phyloP scores from a whole-genome alignment of 2,329 filamentous ascomycete species.

The Colletotrichum spinosum region DNA sequence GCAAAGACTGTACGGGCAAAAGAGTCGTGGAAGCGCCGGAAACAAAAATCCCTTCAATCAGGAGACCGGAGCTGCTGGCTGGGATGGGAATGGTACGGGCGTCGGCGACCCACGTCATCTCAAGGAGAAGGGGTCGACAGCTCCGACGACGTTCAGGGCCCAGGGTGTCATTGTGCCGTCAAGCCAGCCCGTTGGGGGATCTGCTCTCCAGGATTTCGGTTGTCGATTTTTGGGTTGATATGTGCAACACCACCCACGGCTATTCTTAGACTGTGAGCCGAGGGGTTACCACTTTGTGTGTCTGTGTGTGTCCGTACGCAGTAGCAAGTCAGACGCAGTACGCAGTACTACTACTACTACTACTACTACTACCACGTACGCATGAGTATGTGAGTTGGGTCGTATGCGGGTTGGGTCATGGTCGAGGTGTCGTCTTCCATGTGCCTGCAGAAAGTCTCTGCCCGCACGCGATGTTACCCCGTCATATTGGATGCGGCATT shows the following conservation, averaged over 20 bases:
- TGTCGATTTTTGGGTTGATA: conserved; percentile 28
- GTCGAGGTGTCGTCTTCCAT: background rate
- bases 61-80: conserved; percentile 20
- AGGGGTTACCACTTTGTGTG: background rate
- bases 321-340: too few relatives aligned
- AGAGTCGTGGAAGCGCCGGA: conserved; percentile 32
- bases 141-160: conserved; percentile 33
- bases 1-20: conserved; percentile 28
- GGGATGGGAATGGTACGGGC: conserved; percentile 29
- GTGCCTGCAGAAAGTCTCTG: conserved; percentile 19
- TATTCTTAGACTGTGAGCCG: conserved; percentile 34
- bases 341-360: too few relatives aligned
- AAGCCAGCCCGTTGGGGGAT: conserved; percentile 31
- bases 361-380: background rate
- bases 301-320: background rate
- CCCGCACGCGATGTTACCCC: conserved; percentile 31
- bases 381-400: background rate
- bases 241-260: conserved; percentile 26
- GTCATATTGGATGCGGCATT: conserved; percentile 21
- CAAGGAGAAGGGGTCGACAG: conserved; percentile 9
- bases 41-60: conserved; percentile 39
- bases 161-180: conserved; percentile 34
- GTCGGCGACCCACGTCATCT: conserved; percentile 24
- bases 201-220: conserved; percentile 38
- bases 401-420: background rate